Evolutionary conservation across 805 yeast species (phyloP), one percentile per base, ranked within the genome.

Genomic region (Zygosaccharomyces kombuchaensis): DNA sequence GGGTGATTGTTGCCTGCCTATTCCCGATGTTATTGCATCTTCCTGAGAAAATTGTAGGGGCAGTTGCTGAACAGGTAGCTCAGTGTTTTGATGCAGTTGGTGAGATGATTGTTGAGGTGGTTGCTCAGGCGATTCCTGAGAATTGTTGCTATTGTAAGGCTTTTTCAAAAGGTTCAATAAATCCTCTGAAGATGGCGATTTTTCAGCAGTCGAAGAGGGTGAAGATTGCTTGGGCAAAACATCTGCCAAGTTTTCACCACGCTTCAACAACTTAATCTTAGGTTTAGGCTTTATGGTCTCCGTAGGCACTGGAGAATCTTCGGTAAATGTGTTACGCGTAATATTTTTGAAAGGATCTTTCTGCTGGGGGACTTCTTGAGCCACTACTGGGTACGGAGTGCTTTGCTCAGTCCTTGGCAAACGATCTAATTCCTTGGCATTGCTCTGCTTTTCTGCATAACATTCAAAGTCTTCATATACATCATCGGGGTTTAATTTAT

Each of bases 171-270:
- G 34, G 31, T 45, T 44, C 21, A 44, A 29, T 26, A 45, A 31
- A 19, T 38, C 36, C 19, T 43, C 46, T 13, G 51, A 34, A 6
- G 46, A 45, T 14, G 19, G 49, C 22, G 26, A 34, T 3, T 30
- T 34, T 19, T 22, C 36, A n/a, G 34, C 30, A 9, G 41, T 6
- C 6, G 32, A n/a, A 2, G 25, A 22, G 7, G 41, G 32, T 22
- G 36, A 22, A 8, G 37, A n/a, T n/a, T 45, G 40, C 9, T 40
- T 21, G 23, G 45, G 48, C 12, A 50, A 26, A 12, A 56, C 27
- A 37, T 55, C 58, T 12, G 53, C 57, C 16, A 69, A 44, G 3
- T 54, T 56, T 45, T 70, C 69, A 14, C 73, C 73, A 37, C 72
- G 60, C 45, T 66, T 70, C 44, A 70, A 42, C 2, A 70, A 32